Conservation (phyloP, 179 eudicot species). For the Vitellaria paradoxa region DNA sequence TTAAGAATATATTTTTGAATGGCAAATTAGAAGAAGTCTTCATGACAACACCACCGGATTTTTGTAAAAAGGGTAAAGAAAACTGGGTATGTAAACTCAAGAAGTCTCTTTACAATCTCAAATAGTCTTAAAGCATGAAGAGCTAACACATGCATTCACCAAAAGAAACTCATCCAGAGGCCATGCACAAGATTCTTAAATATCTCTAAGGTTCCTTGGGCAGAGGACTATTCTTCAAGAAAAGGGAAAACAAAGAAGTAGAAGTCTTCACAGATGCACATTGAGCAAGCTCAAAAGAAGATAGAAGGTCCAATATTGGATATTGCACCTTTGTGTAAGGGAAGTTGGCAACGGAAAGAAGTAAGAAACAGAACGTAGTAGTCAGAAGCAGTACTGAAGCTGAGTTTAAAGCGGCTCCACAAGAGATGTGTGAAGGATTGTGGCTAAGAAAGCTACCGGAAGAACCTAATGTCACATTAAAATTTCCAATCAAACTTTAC, state of each 20-base stretch:
- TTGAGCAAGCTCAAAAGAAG: neutral
- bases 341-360: conserved; percentile 6
- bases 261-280: neutral
- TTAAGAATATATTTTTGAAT: too few relatives aligned
- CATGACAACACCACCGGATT: too few relatives aligned
- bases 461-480: neutral
- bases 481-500: neutral
- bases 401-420: neutral
- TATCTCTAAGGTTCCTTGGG: neutral
- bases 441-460: conserved; percentile 4
- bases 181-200: neutral
- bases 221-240: conserved; percentile 4
- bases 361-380: conserved; percentile 10
- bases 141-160: conserved; percentile 4
- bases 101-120: too few relatives aligned
- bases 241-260: neutral
- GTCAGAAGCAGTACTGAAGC: conserved; percentile 10
- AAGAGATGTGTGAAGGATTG: neutral
- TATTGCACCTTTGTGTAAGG: conserved; percentile 11
- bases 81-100: too few relatives aligned
- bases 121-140: too few relatives aligned
- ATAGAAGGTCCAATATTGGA: neutral
- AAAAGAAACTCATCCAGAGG: neutral
- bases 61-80: too few relatives aligned
- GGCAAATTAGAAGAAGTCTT: too few relatives aligned